phyloP scores from a whole-genome alignment of 2,329 filamentous ascomycete species.

The Neofusicoccum cordaticola region DNA sequence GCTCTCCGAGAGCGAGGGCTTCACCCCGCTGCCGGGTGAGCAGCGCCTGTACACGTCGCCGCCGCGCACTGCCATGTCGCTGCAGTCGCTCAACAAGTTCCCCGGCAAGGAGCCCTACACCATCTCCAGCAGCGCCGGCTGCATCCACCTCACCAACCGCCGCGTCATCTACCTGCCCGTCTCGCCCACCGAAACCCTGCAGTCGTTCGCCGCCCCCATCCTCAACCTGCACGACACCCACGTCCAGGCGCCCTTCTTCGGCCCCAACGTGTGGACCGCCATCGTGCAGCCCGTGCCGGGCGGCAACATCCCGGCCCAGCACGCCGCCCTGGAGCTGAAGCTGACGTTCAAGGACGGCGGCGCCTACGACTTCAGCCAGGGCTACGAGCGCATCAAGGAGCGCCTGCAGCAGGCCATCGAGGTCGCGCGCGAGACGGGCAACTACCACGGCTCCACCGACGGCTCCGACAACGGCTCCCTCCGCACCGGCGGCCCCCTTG shows the following conservation, averaged over 20 bases:
- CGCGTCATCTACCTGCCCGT: conserved; percentile 83
- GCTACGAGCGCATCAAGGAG: conserved; percentile 82
- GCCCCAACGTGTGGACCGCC: conserved; percentile 85
- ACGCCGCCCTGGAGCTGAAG: conserved; percentile 73
- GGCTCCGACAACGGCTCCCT: conserved; percentile 31
- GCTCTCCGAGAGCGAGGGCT: conserved; percentile 69
- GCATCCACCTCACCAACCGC: conserved; percentile 80
- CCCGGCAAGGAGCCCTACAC: conserved; percentile 63
- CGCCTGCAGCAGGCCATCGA: conserved; percentile 78
- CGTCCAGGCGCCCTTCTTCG: conserved; percentile 86
- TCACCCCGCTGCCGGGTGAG: conserved; percentile 83
- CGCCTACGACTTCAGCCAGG: conserved; percentile 84
- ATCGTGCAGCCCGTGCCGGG: conserved; percentile 76
- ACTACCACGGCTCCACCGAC: conserved; percentile 39
- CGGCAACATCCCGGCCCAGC: conserved; percentile 74
- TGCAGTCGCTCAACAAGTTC: conserved; percentile 68
- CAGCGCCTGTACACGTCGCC: conserved; percentile 77
- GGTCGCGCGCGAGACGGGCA: conserved; percentile 64
- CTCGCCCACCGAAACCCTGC: conserved; percentile 63
- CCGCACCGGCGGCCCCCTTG: conserved; percentile 39
- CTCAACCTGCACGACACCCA: conserved; percentile 84
- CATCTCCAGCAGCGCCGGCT: conserved; percentile 70
- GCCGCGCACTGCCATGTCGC: conserved; percentile 70
- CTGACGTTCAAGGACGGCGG: conserved; percentile 92
- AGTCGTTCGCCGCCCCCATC: conserved; percentile 87